Base-by-base conservation (phyloP, 768 basidiomycete genomes). In the Phaeolepiota aurea region DNA sequence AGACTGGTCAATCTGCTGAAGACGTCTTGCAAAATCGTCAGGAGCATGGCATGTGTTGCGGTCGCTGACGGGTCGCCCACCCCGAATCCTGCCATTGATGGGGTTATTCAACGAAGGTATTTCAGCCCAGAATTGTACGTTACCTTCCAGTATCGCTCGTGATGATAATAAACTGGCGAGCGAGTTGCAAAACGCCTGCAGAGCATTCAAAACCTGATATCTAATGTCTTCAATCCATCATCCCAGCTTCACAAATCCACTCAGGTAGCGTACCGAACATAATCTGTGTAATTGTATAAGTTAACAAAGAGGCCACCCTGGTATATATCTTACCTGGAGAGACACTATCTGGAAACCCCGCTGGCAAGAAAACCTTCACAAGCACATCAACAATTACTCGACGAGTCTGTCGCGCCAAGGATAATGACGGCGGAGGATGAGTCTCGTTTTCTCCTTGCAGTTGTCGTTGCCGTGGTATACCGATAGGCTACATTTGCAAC, bases 141-240 rank as follows among this genome's bases (percentile, higher is more conserved):
- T 36, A 78, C 81, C 82, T 69, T 84, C 77, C 4, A 86, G 60
- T 2, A 79, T 71, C 12, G 82, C 81, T 47, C 82, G 65, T 4
- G 81, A 82, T 1, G 82, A 76, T 14, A 84, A 50, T 19, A 84
- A 59, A 0, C 76, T 67, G 0, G 80, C 74, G 2, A 84, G 57
- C 0, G 82, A 79, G 50, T 75, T 83, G 51, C 79, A 83, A 47
- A 82, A 83, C 2, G 80, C 77, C 55, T 84, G 82, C 3, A 80
- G 41, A 0, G 76, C 76, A 46, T 84, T 83, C 48, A 74, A 68
- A 11, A 77, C 59, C 52, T 84, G 81, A 48, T 81, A 84, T 44
- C 80, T 83, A 49, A 4, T 4, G 11, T 35, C n/a, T 14, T 9
- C 9, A 9, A 32, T 40, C 9, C n/a, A 10, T 38, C 25, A 7